These are phyloP conservation scores for Penicillium manginii DNA, from an alignment of 495 filamentous ascomycete species.

Conservation along the genomic window DNA sequence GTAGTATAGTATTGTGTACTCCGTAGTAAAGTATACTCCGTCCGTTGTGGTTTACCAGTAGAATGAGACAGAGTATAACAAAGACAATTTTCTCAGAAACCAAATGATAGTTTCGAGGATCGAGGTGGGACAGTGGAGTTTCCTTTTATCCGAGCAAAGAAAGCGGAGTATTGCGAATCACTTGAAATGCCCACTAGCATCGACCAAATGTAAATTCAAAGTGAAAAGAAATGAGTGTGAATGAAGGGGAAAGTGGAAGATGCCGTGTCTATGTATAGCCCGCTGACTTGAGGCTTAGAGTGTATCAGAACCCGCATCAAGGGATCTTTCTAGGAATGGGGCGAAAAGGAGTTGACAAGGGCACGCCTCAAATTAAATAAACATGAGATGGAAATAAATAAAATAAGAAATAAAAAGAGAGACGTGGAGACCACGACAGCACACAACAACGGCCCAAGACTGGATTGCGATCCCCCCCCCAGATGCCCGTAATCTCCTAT, in stretches of 20 bases:
- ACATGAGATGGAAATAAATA: neutral
- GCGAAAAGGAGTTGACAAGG: conserved; percentile 2
- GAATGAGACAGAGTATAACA: neutral
- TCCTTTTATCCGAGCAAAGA: too few relatives aligned
- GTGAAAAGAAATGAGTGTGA: neutral
- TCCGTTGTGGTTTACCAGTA: neutral
- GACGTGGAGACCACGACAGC: conserved; percentile 9
- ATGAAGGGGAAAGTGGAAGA: neutral
- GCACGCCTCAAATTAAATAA: conserved; percentile 17
- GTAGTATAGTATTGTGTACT: neutral
- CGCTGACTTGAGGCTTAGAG: conserved; percentile 15
- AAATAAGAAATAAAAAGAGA: too few relatives aligned
- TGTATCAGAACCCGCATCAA: conserved; percentile 8
- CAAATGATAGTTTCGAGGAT: too few relatives aligned
- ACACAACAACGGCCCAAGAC: conserved; percentile 23
- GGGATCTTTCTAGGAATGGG: conserved; percentile 8
- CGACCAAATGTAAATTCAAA: too few relatives aligned
- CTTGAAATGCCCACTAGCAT: too few relatives aligned
- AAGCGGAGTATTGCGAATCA: too few relatives aligned
- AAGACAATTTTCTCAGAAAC: too few relatives aligned
- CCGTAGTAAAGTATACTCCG: neutral
- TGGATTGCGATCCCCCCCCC: conserved; percentile 2
- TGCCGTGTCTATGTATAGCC: conserved; percentile 12
- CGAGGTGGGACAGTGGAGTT: too few relatives aligned
- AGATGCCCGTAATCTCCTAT: conserved; percentile 11